Base-by-base conservation (phyloP, 176 grass and related monocot genomes). In the Olyra latifolia region DNA sequence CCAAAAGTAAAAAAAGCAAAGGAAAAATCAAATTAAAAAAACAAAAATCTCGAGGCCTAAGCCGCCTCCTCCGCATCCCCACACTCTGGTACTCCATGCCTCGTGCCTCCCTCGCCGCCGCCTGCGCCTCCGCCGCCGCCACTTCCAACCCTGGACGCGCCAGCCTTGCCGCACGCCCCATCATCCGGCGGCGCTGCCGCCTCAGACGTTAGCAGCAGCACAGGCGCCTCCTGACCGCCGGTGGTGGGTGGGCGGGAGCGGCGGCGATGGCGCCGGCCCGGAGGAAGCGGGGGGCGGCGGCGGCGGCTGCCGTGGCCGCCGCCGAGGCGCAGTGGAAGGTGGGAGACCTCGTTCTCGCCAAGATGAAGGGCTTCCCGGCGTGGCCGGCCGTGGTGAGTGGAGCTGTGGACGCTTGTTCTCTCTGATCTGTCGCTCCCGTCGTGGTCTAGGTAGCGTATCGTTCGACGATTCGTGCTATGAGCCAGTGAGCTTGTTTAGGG, bases 341-440 rank as follows among this genome's bases (percentile, higher is more conserved):
- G 69, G 96, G 92, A 69, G 96, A 98, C 89, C 96, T 98, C 60
- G 96, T 98, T 62, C 92, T 98, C 67, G 96, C 96, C 71, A 98
- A 98, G 86, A 92, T 98, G 86, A 98, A 93, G 78, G 96, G 96
- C 58, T 98, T 95, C 75, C 96, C 96, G 1, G 88, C 96, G 5
- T 98, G 96, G 96, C 96, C 96, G 39, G 96, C 96, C 82, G 79
- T 91, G 96, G 96, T 98, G 74, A 83, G 61, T 50, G 11, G 39
- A 10, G 29, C 54, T 39, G 43, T 39, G 43, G 16, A 10, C 67
- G 28, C 67, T 76, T 77, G 32, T 48, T 86, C 66, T 43, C 30
- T 67, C 79, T 76, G 87, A 74, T 92, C 82, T 73, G 67, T 39
- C 47, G 22, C 66, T 69, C 9, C 27, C 17, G 23, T 75, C 35